phyloP scores from a whole-genome alignment of 805 yeast species.

The Dipodascus albidus region DNA sequence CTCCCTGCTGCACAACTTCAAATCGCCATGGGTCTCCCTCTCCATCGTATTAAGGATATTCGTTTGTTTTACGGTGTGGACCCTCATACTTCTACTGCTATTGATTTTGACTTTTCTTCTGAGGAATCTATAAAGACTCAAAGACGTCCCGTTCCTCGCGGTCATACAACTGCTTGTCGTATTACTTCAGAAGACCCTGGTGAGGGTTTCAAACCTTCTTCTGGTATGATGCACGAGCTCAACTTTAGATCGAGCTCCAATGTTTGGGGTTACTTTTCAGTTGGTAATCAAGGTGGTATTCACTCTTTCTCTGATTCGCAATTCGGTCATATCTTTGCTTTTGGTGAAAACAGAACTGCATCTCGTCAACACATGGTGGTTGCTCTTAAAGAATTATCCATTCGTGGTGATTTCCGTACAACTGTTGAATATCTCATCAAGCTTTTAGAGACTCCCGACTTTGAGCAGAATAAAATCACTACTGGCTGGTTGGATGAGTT shows the following conservation, averaged over 20 bases:
- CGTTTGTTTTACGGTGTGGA: conserved; percentile 90
- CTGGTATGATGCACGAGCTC: conserved; percentile 92
- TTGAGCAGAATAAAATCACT: conserved; percentile 91
- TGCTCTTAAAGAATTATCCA: conserved; percentile 89
- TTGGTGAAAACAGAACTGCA: conserved; percentile 96
- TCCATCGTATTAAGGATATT: conserved; percentile 89
- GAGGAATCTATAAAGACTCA: conserved; percentile 66
- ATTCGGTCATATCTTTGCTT: conserved; percentile 97
- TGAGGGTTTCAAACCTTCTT: conserved; percentile 97
- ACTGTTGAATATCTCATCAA: conserved; percentile 95
- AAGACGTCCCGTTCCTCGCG: conserved; percentile 90
- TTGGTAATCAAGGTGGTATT: conserved; percentile 90
- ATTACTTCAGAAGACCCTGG: conserved; percentile 99
- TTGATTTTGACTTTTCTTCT: conserved; percentile 79
- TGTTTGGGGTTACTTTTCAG: conserved; percentile 99
- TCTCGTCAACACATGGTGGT: conserved; percentile 99
- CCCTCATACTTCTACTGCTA: conserved; percentile 81
- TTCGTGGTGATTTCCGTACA: conserved; percentile 97
- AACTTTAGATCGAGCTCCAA: conserved; percentile 95
- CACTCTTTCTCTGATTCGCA: conserved; percentile 98
- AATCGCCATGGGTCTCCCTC: conserved; percentile 98
- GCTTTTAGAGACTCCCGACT: conserved; percentile 89
- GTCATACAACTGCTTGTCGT: conserved; percentile 98
- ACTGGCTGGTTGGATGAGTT: conserved; percentile 99
- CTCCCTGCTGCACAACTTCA: conserved; percentile 97